Base-by-base conservation (phyloP, 1,284 basidiomycete species). In the Apiotrichum mycotoxinovorans region DNA sequence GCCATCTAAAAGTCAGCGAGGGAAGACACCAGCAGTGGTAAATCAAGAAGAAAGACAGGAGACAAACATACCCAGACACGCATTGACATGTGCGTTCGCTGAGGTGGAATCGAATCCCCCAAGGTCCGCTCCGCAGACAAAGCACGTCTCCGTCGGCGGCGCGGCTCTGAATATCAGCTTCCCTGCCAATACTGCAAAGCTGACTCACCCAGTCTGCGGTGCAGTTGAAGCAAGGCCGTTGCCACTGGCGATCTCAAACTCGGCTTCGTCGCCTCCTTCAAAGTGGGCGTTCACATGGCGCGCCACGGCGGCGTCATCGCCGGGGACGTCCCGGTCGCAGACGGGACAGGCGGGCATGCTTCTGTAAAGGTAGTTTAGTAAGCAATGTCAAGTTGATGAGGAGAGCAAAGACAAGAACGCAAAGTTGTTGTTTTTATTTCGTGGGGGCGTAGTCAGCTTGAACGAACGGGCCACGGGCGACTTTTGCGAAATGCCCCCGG, bases 221-320 rank as follows among this genome's bases (percentile, higher is more conserved):
- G 41, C 37, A 26, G 20, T 47, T 15, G 25, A 38, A 25, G 12
- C 30, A 37, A 18, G 22, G 33, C 27, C 52, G 14, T 9, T 40
- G 27, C 3, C 18, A 14, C 25, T 30, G 33, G 11, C n/a, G 8
- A 23, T 27, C 20, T 3, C 41, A 2, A 9, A 9, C 37, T 40
- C 17, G 18, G 22, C n/a, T 17, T 34, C 18, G 17, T 11, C 27
- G n/a, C 30, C 38, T 12, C 26, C 51, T 4, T 58, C 57, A 54
- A 74, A 71, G 54, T 72, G 71, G 2, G 58, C 51, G 50, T 74
- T 70, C 43, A 74, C 70, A 56, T 74, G 72, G 35, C 68, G 63
- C 15, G 55, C 57, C 50, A 70, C 67, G 0, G 65, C 67, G 1
- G 37, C 33, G 11, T 65, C 51, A 51, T 68, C 68, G 1, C 66